Base-by-base conservation (phyloP, 1,284 basidiomycete species). In the Paramarasmius palmivorus region DNA sequence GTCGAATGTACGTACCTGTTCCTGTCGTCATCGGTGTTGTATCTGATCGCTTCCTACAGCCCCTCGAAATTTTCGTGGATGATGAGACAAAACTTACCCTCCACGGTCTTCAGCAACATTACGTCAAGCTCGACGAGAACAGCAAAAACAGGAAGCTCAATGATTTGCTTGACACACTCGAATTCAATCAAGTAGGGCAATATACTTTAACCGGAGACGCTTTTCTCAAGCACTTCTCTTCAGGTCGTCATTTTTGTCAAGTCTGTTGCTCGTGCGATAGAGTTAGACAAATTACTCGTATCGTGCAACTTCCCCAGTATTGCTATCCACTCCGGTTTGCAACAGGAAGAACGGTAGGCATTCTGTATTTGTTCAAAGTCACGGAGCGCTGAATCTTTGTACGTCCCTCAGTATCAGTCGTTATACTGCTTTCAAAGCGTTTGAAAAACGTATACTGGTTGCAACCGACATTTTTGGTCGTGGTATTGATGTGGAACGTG, bases 221-320 rank as follows among this genome's bases (percentile, higher is more conserved):
- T 29, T 25, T 44, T 37, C 54, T 52, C 57, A 14, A 50, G 23
- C 29, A 22, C 41, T 37, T 10, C n/a, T n/a, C n/a, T 44, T 17
- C 59, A 96, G 93, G 97, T 99, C 63, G 96, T 98, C 61, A 99
- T 99, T 65, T 99, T 99, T 64, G 97, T 99, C 62, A 99, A 98
- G 74, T 98, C 95, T 8, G 95, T 98, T 49, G 90, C 92, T 32
- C 90, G 97, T 58, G 97, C 97, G 2, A 95, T 95, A 56, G 94
- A 98, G 72, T 77, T 99, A 59, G 96, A 99, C 78, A 94, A 95
- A 71, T 79, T 99, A 14, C 78, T 99, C 41, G 91, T 95, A 40
- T 95, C 95, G 51, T 99, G 96, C 79, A 98, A 97, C 74, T 99
- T 99, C 81, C 97, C 97, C 1, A 93, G 90, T 67, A 99, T 99